Conservation (phyloP, 2,329 filamentous ascomycete genomes). For the Alternaria ventricosa region DNA sequence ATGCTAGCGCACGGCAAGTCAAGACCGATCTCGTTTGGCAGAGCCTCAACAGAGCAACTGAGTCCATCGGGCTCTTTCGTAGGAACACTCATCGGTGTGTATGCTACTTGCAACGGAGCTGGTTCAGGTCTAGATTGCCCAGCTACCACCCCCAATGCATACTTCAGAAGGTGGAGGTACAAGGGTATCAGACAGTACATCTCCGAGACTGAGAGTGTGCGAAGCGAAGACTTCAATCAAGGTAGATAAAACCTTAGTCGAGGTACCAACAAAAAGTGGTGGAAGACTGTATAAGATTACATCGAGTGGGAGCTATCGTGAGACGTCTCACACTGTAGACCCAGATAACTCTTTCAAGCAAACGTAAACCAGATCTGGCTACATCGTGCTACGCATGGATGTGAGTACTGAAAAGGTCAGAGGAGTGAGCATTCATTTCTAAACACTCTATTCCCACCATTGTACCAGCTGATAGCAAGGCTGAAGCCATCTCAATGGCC, state of each 20-base stretch:
- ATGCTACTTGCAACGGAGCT: constrained; percentile 60
- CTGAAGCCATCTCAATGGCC: not conserved
- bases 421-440: not conserved
- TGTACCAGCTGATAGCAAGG: not conserved
- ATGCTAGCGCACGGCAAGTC: not conserved
- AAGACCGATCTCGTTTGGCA: constrained; percentile 2
- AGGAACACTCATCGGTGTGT: constrained; percentile 60
- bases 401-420: not conserved
- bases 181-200: constrained; percentile 15
- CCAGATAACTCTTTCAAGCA: not conserved
- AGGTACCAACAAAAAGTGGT: not conserved
- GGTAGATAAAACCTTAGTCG: not conserved
- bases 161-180: constrained; percentile 59
- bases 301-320: not conserved
- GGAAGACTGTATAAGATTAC: not conserved
- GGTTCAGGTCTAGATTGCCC: constrained; percentile 14
- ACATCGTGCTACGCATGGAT: not conserved
- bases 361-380: not conserved
- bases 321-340: not conserved
- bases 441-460: not conserved
- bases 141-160: constrained; percentile 52
- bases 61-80: constrained; percentile 15
- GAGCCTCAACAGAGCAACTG: constrained; percentile 17
- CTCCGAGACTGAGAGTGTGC: not conserved
- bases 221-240: not conserved